Base-by-base conservation (phyloP, 768 basidiomycete genomes). In the Panus rudis region DNA sequence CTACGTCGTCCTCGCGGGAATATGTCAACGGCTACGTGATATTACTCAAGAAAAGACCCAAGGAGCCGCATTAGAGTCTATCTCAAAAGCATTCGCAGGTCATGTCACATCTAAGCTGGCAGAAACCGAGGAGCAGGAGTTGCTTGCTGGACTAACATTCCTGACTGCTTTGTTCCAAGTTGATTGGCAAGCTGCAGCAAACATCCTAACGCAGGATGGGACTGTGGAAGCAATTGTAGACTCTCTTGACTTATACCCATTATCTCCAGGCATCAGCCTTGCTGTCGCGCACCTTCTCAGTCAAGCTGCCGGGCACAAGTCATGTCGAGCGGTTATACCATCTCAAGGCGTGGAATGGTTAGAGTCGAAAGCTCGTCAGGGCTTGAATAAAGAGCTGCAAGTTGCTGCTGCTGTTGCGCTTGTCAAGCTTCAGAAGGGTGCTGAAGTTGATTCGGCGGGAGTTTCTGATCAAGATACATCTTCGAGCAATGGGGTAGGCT, bases 81-180 rank as follows among this genome's bases (percentile, higher is more conserved):
- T 90, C 25, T 64, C 62, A 39, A 66, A 63, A 24, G 53, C 69
- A 12, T 78, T 91, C 50, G 64, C 72, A 19, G 72, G 76, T 22
- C 53, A 66, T 0, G 58, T 85, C 25, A 51, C 72, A 6, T 60
- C 67, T 11, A 66, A 68, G 32, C 66, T 91, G 8, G 64, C 72
- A 25, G 79, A 81, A 34, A 71, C 75, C 3, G 67, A 75, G 16
- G 79, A 85, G 58, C 45, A 55, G 10, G 66, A 69, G 26, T 60
- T 79, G 21, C 63, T 82, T 14, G 62, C 67, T 12, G 80, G 78
- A 10, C 62, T 84, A 28, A 72, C 78, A 1, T 82, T 90, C 58
- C 68, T 92, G 38, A 67, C 73, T n/a, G 87, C 86, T 1, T 66
- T 93, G 16, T 89, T 91, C 55, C 87, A 91, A 57, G 78, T 91